These are phyloP conservation scores for Lotmaria passim DNA, from an alignment of 208 protist genomes.

Conservation along the genomic window DNA sequence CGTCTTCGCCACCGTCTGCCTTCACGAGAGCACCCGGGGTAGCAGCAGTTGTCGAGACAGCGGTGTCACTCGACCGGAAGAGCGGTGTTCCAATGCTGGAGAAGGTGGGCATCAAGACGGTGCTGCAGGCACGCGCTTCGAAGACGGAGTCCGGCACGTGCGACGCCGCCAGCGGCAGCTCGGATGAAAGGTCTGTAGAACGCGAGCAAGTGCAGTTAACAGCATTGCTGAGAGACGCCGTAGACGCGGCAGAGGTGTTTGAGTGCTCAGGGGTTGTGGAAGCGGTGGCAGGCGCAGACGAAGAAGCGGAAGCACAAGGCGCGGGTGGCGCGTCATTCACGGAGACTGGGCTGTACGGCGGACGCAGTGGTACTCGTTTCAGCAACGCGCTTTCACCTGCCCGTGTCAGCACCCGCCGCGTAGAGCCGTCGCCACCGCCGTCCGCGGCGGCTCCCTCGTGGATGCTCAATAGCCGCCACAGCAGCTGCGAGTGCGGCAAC, in stretches of 20 bases:
- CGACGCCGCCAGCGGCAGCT: not conserved
- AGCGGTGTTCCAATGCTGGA: not conserved
- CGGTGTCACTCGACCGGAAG: not conserved
- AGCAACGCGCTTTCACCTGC: constrained; percentile 39
- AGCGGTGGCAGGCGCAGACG: not conserved
- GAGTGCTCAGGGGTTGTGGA: not conserved
- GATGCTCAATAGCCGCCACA: constrained; percentile 56
- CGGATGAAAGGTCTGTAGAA: not conserved
- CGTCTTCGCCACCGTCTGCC: not conserved
- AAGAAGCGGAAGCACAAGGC: not conserved
- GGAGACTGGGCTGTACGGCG: not conserved
- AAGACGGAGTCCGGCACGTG: not conserved
- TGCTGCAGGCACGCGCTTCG: constrained; percentile 17
- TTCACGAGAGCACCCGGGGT: too few relatives aligned
- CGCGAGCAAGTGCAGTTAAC: not conserved
- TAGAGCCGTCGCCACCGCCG: not conserved
- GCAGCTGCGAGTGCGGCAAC: constrained; percentile 65
- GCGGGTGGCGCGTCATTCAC: not conserved
- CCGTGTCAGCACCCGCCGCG: constrained; percentile 23
- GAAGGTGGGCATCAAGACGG: not conserved
- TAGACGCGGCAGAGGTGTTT: not conserved
- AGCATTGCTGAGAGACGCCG: not conserved
- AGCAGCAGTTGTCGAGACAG: too few relatives aligned
- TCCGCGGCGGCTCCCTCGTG: not conserved
- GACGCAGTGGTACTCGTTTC: constrained; percentile 6